Base-by-base conservation (phyloP, 768 basidiomycete genomes). In the Rhodotorula toruloides region DNA sequence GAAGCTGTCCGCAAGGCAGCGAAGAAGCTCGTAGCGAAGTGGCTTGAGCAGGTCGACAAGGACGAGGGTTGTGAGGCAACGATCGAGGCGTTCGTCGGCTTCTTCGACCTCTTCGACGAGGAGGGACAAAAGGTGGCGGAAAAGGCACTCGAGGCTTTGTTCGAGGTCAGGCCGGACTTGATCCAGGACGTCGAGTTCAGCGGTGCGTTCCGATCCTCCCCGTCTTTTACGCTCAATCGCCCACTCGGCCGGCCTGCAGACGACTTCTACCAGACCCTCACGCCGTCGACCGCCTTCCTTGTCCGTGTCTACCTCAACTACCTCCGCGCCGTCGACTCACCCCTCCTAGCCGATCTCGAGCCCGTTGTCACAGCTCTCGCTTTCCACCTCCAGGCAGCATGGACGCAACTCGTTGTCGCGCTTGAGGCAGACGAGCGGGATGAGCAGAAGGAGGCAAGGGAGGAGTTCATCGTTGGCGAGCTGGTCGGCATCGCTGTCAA, bases 341-440 rank as follows among this genome's bases (percentile, higher is more conserved):
- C 78, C 6, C 83, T 85, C 40, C 79, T 93, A 5, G 88, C 90
- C 72, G 77, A 81, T 4, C 80, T 82, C 21, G 81, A 97, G 9
- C 94, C 94, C 3, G 90, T 90, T 34, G 89, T 94, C 29, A 91
- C 89, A 2, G 80, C 81, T 0, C 82, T 93, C 57, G 92, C 92
- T 0, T 89, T 85, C 79, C 79, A 80, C 11, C 85, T 93, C 29
- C 85, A 91, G 73, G 77, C 81, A 13, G 78, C 83, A 1, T 93
- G 87, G 78, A 90, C 91, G 74, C 77, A 79, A 21, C 81, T 87
- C 34, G 78, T 82, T n/a, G 78, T 81, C 53, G 75, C 79, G 16
- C 74, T 73, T 17, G 64, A 69, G 22, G 76, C 77, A 67, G 71
- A 71, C 31, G 73, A 68, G n/a, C 76, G 75, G 72, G 79, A 80